Conservation (phyloP, 1,284 basidiomycete genomes). For the Marasmius oreades region DNA sequence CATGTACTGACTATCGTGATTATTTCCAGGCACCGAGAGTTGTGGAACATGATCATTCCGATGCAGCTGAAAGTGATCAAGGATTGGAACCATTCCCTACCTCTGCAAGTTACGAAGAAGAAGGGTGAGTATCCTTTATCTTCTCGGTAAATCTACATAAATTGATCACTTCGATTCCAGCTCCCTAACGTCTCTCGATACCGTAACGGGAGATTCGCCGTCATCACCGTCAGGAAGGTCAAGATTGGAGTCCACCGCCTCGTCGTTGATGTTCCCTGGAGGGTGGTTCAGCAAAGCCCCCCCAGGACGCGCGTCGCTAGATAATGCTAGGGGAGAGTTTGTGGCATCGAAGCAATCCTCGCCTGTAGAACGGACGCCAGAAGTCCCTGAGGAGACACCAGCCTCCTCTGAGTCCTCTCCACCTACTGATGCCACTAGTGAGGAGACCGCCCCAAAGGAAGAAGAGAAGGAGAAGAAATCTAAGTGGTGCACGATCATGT, state of each 20-base stretch:
- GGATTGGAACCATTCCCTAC: constrained; percentile 1
- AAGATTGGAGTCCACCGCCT: constrained; percentile 47
- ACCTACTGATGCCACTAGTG: background rate
- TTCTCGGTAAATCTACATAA: background rate
- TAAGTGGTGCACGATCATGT: constrained; percentile 16
- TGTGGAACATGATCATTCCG: background rate
- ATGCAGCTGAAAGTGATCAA: background rate
- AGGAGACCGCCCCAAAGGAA: background rate
- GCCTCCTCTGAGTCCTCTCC: background rate
- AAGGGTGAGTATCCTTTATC: background rate
- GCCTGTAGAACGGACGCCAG: constrained; percentile 12
- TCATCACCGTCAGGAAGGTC: constrained; percentile 26
- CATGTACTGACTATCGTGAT: background rate
- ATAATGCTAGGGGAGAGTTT: constrained; percentile 51
- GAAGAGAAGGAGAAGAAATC: constrained; percentile 11
- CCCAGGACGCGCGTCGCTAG: constrained; percentile 43
- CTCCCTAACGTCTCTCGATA: constrained; percentile 9
- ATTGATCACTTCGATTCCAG: background rate
- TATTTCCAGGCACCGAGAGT: background rate
- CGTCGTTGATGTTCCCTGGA: constrained; percentile 54
- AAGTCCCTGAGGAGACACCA: background rate
- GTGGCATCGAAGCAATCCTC: constrained; percentile 25
- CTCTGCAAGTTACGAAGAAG: constrained; percentile 3
- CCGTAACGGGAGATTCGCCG: constrained; percentile 9
- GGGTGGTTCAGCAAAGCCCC: constrained; percentile 48